Evolutionary conservation across 441 rosid genomes (phyloP).

Genomic region (Cnidoscolus chayamansa): DNA sequence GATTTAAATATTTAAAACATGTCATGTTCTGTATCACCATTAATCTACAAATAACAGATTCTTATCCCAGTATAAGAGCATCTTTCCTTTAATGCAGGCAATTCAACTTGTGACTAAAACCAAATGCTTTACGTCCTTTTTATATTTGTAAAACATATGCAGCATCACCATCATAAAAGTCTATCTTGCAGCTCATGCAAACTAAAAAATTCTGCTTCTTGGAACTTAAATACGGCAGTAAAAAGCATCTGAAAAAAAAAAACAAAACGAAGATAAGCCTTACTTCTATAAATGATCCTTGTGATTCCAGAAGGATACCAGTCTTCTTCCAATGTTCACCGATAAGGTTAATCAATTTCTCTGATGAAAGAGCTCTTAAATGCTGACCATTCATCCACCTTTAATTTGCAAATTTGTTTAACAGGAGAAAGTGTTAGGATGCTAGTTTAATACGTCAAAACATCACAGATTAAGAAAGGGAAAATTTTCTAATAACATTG

Average conservation of each 20-base stretch:
- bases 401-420: slow-evolving; percentile 17
- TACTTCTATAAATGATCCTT: slow-evolving; percentile 73
- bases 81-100: not conserved
- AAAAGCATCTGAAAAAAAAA: not conserved
- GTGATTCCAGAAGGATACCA: slow-evolving; percentile 54
- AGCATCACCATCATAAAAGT: not conserved
- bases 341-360: slow-evolving; percentile 55
- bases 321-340: slow-evolving; percentile 80
- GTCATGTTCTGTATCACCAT: not conserved
- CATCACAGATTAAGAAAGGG: slow-evolving; percentile 1
- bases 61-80: not conserved
- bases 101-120: not conserved
- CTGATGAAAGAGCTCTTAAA: slow-evolving; percentile 63
- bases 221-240: not conserved
- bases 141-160: not conserved
- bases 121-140: not conserved
- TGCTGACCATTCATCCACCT: slow-evolving; percentile 99
- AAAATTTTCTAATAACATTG: not conserved
- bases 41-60: not conserved
- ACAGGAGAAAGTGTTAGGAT: slow-evolving; percentile 17
- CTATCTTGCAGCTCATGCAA: not conserved
- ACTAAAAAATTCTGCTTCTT: not conserved
- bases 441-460: not conserved
- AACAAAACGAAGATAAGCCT: slow-evolving; percentile 24
- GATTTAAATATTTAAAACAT: not conserved